Evolutionary conservation across 768 basidiomycete species (phyloP).

Genomic region (Lyophyllum shimeji): DNA sequence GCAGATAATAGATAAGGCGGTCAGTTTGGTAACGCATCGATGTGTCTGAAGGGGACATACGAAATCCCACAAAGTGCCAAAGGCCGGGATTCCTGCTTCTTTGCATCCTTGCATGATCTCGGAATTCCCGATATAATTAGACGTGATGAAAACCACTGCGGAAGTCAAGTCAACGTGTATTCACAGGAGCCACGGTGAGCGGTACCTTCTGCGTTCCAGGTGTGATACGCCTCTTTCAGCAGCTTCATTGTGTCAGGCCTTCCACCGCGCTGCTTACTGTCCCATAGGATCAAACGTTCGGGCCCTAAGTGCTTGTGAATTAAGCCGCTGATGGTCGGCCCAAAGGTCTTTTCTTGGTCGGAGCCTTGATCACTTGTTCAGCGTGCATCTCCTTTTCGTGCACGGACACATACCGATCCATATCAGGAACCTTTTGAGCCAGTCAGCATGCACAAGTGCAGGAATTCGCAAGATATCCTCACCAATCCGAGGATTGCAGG

Average conservation of each 20-base stretch:
- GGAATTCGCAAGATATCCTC: slow-evolving; percentile 45
- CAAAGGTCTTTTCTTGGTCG: slow-evolving; percentile 80
- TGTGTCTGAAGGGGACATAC: slow-evolving; percentile 17
- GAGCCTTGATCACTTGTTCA: slow-evolving; percentile 45
- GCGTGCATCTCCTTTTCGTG: neutral
- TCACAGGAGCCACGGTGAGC: neutral
- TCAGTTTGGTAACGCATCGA: neutral
- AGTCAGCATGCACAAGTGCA: slow-evolving; percentile 50
- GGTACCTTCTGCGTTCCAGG: slow-evolving; percentile 71
- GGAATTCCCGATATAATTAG: slow-evolving; percentile 76
- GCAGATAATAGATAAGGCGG: neutral
- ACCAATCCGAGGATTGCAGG: slow-evolving; percentile 52
- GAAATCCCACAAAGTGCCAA: slow-evolving; percentile 76
- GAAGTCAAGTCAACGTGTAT: slow-evolving; percentile 4
- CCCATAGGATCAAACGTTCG: slow-evolving; percentile 76
- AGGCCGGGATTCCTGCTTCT: slow-evolving; percentile 62
- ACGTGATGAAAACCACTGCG: slow-evolving; percentile 82
- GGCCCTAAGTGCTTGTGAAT: slow-evolving; percentile 72
- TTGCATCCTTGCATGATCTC: slow-evolving; percentile 83
- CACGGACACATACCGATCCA: slow-evolving; percentile 61
- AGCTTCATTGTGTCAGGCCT: slow-evolving; percentile 80
- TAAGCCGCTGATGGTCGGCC: slow-evolving; percentile 65
- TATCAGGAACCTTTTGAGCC: slow-evolving; percentile 60
- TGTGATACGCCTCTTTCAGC: slow-evolving; percentile 63
- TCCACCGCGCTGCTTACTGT: slow-evolving; percentile 70